Conservation (phyloP, 1,284 basidiomycete species). For the Puccinia hordei region DNA sequence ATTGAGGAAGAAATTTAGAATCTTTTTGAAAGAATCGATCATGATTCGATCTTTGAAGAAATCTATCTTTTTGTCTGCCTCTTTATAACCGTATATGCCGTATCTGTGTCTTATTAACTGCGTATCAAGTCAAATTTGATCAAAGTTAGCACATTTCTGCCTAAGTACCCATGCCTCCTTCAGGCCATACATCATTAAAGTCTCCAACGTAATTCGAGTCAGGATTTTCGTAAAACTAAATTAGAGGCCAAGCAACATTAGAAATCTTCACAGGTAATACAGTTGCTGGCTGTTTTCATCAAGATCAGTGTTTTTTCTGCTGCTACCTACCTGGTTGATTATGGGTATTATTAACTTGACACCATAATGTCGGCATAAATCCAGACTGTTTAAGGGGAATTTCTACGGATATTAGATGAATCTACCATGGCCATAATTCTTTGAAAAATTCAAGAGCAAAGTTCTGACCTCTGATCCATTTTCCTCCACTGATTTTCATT, state of each 20-base stretch:
- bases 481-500: conserved; percentile 41
- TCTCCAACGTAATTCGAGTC: conserved; percentile 27
- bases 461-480: conserved; percentile 34
- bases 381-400: background rate
- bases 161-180: background rate
- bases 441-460: background rate
- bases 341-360: conserved; percentile 49
- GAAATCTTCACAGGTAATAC: background rate
- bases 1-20: conserved; percentile 32
- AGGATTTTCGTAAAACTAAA: conserved; percentile 37
- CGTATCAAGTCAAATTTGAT: background rate
- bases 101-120: conserved; percentile 47
- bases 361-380: conserved; percentile 26
- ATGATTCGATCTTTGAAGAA: conserved; percentile 39
- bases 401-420: background rate
- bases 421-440: background rate
- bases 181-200: conserved; percentile 31
- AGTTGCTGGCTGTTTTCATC: background rate
- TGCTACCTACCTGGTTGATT: conserved; percentile 46
- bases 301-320: background rate
- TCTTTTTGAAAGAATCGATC: conserved; percentile 26
- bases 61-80: conserved; percentile 21
- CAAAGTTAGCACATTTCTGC: background rate
- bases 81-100: conserved; percentile 33
- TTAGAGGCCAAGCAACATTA: background rate